phyloP scores from a whole-genome alignment of 2,329 filamentous ascomycete species.

The Fusarium sp. region DNA sequence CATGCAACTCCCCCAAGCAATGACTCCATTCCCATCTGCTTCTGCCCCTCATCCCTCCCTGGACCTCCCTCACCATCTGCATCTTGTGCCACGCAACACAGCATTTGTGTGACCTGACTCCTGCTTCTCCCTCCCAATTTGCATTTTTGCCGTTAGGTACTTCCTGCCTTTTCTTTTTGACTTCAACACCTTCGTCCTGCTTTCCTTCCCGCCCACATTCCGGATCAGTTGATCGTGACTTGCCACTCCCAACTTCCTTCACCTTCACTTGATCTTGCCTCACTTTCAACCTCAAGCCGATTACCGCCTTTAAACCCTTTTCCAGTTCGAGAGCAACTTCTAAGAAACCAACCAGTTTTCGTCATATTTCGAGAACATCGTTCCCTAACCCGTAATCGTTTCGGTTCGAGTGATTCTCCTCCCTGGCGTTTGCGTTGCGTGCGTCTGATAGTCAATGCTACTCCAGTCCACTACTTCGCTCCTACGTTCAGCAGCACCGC shows the following conservation, averaged over 20 bases:
- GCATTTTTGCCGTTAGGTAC: background rate
- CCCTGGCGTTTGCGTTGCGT: slow-evolving; percentile 22
- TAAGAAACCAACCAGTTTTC: background rate
- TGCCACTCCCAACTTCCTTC: background rate
- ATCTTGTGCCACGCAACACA: background rate
- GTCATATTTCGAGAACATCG: background rate
- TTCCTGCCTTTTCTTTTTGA: background rate
- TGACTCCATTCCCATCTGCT: slow-evolving; percentile 28
- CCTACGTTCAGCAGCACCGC: slow-evolving; percentile 32
- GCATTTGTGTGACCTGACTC: slow-evolving; percentile 1
- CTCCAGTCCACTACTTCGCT: slow-evolving; percentile 37
- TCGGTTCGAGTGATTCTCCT: slow-evolving; percentile 12
- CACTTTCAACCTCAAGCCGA: background rate
- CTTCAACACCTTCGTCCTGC: background rate
- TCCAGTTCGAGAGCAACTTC: background rate
- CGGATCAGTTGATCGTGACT: background rate
- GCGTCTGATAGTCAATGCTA: slow-evolving; percentile 39
- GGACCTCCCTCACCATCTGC: background rate
- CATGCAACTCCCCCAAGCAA: slow-evolving; percentile 22
- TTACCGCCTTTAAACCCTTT: background rate
- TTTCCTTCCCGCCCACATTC: background rate
- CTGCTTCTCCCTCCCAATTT: background rate
- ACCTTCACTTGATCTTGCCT: background rate
- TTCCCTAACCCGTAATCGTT: background rate
- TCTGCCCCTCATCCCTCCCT: slow-evolving; percentile 31